These are phyloP conservation scores for Tricholoma hemisulphureum DNA, from an alignment of 768 basidiomycete genomes.

Conservation along the genomic window DNA sequence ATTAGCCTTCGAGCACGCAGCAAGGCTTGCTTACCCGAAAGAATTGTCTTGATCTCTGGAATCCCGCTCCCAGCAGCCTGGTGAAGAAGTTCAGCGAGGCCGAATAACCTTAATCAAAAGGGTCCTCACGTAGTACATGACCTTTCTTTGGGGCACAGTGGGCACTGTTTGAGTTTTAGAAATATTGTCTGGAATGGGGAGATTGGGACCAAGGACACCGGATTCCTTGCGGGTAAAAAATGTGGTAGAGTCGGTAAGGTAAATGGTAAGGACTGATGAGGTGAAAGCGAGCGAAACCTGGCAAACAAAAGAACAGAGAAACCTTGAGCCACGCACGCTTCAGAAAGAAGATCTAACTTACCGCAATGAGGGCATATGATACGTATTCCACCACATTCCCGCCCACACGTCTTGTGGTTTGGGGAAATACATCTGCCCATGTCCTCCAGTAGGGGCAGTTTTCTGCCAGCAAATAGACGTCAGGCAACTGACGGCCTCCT, in stretches of 20 bases:
- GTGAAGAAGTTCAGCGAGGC: constrained; percentile 3
- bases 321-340: neutral
- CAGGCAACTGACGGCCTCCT: constrained; percentile 13
- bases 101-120: neutral
- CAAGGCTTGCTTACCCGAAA: constrained; percentile 56
- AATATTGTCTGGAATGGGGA: constrained; percentile 33
- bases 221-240: constrained; percentile 90
- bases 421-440: constrained; percentile 64
- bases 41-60: constrained; percentile 93
- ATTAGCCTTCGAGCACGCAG: neutral
- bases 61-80: constrained; percentile 95
- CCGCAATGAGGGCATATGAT: constrained; percentile 74
- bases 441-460: constrained; percentile 68
- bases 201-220: constrained; percentile 55
- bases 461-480: constrained; percentile 24
- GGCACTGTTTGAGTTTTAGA: constrained; percentile 20
- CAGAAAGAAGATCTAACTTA: constrained; percentile 40
- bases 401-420: constrained; percentile 30
- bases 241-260: constrained; percentile 84
- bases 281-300: constrained; percentile 71
- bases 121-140: constrained; percentile 77
- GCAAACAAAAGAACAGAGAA: neutral
- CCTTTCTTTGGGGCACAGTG: constrained; percentile 51
- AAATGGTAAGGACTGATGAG: constrained; percentile 80
- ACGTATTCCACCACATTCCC: constrained; percentile 60